Evolutionary conservation across 805 yeast species (phyloP).

Genomic region (Kazachstania taianensis): DNA sequence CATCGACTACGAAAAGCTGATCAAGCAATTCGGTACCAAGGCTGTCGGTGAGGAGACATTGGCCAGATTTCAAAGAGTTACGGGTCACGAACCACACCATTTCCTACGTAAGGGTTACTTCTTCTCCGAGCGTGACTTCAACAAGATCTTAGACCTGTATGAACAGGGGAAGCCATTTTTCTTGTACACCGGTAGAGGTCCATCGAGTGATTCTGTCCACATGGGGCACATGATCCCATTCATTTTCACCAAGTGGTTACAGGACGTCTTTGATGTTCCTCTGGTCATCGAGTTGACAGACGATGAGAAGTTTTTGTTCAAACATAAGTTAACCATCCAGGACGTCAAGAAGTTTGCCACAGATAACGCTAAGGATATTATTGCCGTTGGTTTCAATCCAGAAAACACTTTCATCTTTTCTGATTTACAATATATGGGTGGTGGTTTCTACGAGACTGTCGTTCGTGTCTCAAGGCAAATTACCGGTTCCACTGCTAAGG

Average conservation of each 20-base stretch:
- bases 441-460: constrained; percentile 87
- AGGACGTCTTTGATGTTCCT: constrained; percentile 94
- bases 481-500: constrained; percentile 93
- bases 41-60: constrained; percentile 61
- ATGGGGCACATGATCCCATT: constrained; percentile 96
- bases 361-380: constrained; percentile 86
- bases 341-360: constrained; percentile 74
- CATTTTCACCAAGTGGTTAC: constrained; percentile 93
- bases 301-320: constrained; percentile 93
- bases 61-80: constrained; percentile 62
- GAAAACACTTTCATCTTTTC: constrained; percentile 92
- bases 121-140: constrained; percentile 82
- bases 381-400: constrained; percentile 89
- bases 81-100: constrained; percentile 89
- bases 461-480: constrained; percentile 88
- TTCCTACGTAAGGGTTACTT: constrained; percentile 84
- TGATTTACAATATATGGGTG: constrained; percentile 86
- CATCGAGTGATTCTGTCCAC: constrained; percentile 89
- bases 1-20: constrained; percentile 84
- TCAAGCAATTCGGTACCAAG: constrained; percentile 78
- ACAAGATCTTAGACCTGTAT: constrained; percentile 70
- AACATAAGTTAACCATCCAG: constrained; percentile 76
- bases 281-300: constrained; percentile 89
- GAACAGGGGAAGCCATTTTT: constrained; percentile 94
- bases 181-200: constrained; percentile 95